phyloP scores from a whole-genome alignment of 1,284 basidiomycete genomes.

The Mrakiaceae sp. region DNA sequence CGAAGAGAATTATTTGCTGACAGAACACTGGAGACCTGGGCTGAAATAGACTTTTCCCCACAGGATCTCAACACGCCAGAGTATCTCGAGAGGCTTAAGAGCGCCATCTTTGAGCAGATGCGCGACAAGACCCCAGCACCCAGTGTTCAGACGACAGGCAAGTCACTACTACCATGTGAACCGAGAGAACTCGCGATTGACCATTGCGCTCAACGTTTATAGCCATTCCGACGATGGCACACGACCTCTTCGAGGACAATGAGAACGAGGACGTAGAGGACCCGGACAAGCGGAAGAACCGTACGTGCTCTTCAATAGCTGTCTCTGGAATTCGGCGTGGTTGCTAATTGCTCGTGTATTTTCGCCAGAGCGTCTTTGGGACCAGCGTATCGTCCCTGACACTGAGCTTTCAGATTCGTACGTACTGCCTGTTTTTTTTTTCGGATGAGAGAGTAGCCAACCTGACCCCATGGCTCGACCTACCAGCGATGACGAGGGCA shows the following conservation, averaged over 20 bases:
- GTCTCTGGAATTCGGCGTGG: too few relatives aligned
- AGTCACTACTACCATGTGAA: slow-evolving; percentile 20
- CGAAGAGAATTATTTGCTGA: not conserved
- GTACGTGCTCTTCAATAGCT: slow-evolving; percentile 26
- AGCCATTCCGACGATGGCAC: slow-evolving; percentile 67
- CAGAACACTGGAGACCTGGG: too few relatives aligned
- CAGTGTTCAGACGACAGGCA: slow-evolving; percentile 77
- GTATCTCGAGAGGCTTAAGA: slow-evolving; percentile 86
- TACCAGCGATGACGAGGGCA: too few relatives aligned
- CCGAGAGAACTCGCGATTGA: not conserved
- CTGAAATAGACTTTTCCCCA: not conserved
- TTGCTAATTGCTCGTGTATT: not conserved
- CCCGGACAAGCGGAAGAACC: slow-evolving; percentile 59
- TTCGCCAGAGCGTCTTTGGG: slow-evolving; percentile 9
- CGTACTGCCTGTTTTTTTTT: not conserved
- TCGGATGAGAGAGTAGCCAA: not conserved
- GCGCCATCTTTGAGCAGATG: slow-evolving; percentile 83
- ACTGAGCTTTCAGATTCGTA: slow-evolving; percentile 16
- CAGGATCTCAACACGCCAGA: slow-evolving; percentile 88
- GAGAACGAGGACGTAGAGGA: slow-evolving; percentile 70
- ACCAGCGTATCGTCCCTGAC: slow-evolving; percentile 14
- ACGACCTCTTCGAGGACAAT: slow-evolving; percentile 72
- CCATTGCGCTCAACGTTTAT: not conserved
- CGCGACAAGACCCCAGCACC: slow-evolving; percentile 74
- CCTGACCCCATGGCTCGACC: not conserved